Base-by-base conservation (phyloP, 2,329 filamentous ascomycete species). In the Mariannaea sp. region DNA sequence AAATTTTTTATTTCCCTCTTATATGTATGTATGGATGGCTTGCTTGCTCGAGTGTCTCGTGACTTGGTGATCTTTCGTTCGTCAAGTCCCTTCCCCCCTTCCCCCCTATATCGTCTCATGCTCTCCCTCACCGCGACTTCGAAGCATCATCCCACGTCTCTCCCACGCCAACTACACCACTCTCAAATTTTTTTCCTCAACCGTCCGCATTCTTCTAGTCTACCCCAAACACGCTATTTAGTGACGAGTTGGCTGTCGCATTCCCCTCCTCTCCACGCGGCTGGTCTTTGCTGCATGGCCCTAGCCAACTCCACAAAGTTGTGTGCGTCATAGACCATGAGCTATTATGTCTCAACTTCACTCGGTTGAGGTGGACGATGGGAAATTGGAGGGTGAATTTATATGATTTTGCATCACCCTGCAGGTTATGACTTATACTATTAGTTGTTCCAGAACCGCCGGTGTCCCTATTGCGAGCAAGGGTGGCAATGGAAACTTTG, bases 261-360 rank as follows among this genome's bases (percentile, higher is more conserved):
- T n/a, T n/a, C n/a, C n/a, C 5, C 5, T 10, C 8, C 16, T 16
- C 7, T 20, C n/a, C n/a, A n/a, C n/a, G 16, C 4, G 7, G 17
- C 14, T 20, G 19, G 14, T 19, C 19, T 6, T 17, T 26, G 13
- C 13, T 14, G 10, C 26, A 35, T 44, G 26, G 36, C 17, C 30
- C 35, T 5, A 5, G 33, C 14, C 17, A 32, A 9, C 35, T 27
- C 19, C 24, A 26, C 38, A 20, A 9, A 17, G 16, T 12, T 8
- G 14, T 33, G n/a, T 22, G 8, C 16, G 26, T 27, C 22, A 26
- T 10, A 27, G 30, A 39, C 33, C 40, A 16, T 26, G 40, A 38
- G n/a, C 29, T 40, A 35, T 49, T 52, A 50, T 44, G 38, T 20
- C 40, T 14, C 47, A 44, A 59, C 55, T 55, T 57, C 57, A 59